Base-by-base conservation (phyloP, 2,329 filamentous ascomycete species). In the Colletotrichum godetiae region DNA sequence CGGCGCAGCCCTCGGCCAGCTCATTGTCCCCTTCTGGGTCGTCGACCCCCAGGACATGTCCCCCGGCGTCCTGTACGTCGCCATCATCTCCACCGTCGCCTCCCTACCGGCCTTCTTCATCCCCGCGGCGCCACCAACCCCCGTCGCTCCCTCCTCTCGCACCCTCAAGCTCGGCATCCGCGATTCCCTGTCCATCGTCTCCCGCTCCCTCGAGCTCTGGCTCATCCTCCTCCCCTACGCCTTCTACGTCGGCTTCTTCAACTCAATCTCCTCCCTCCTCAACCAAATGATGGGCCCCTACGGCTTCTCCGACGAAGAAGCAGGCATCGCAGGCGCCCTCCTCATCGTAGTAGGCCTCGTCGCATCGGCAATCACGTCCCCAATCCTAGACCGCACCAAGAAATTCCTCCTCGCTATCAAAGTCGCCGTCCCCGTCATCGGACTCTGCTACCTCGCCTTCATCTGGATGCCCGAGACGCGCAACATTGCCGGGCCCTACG, bases 221-320 rank as follows among this genome's bases (percentile, higher is more conserved):
- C 88, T 98, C 75, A 84, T 98, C 76, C 86, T 95, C 74, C 78
- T 95, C 73, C 92, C 95, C n/a, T 98, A 96, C 84, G 85, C 90
- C 76, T 83, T 95, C 78, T 98, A 95, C 82, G 94, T 98, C 74
- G 95, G 93, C 78, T 92, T 97, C 85, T 99, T 99, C 91, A 98
- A 98, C 87, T 93, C 93, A 76, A 87, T 95, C 76, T 97, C 95
- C 62, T 93, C 93, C 1, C 90, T 98, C 1, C 88, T 98, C 11
- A 97, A 96, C 85, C 96, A 98, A 80, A 94, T 98, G 80, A 89
- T 98, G 75, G 86, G 90, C 52, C 97, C 97, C 0, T 96, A 98
- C 84, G 93, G 91, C 78, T 97, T 95, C 88, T 89, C 86, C 72
- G 93, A 97, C 81, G 92, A 93, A 76, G 89, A 98, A 68, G 94